Base-by-base conservation (phyloP, 768 basidiomycete species). In the Cyclocybe aegerita region DNA sequence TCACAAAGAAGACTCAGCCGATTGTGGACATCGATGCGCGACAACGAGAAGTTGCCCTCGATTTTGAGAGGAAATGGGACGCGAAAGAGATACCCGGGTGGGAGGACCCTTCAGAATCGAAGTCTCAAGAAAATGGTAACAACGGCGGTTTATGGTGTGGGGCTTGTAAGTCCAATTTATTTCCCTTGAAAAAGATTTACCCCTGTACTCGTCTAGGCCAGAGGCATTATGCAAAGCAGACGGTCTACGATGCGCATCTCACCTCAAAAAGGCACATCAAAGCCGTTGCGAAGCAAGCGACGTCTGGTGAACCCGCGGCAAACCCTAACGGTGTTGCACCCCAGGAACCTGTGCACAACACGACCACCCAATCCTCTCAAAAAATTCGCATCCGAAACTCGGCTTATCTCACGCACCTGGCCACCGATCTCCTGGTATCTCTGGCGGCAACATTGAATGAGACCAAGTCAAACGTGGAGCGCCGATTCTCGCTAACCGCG, bases 201-300 rank as follows among this genome's bases (percentile, higher is more conserved):
- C 45, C 45, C 51, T 36, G 36, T 30, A 7, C 33, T 54, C 46
- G 43, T 50, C 30, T 49, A 98, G 95, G 95, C 66, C 93, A 98
- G 70, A 97, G 95, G 65, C 75, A 81, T 50, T 98, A 98, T 68
- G 82, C 95, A 9, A 99, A 98, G 68, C 92, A 98, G 68, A 98
- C 97, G 0, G 97, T 99, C 7, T 99, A 94, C 65, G 91, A 97
- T 54, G 94, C 94, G 2, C 97, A 98, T 65, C 69, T 98, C 45
- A 93, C 85, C 2, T 96, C 94, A 15, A 98, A 95, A 74, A 98
- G 93, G 66, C 97, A 99, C 62, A 71, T 91, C 62, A 99, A 98
- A 72, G 90, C 93, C 7, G 77, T 82, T n/a, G 81, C 85, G 7
- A 91, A 85, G 57, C 85, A 88, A 62, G 85, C 81, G 40, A 65